A percentile compares a stretch with the other conserved stretches of the same genome.
These are phyloP conservation scores for Acorus gramineus DNA, from an alignment of 106 monocot genomes.

Conservation along the genomic window DNA sequence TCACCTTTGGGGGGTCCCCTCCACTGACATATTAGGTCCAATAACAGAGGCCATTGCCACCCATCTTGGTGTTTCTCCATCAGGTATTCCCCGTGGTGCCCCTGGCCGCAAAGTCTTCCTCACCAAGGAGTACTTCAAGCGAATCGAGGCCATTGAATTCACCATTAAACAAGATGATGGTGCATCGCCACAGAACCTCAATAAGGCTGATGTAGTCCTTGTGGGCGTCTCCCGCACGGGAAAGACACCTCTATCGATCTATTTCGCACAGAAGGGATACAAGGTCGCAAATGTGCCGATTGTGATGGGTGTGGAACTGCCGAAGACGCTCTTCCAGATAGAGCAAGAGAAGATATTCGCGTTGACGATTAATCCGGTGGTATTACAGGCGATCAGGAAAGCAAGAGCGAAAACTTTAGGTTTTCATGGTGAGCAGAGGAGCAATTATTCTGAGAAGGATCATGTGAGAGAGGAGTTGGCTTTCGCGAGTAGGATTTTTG, in stretches of 20 bases:
- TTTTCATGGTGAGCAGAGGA: slow-evolving; percentile 28
- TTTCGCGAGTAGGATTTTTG: slow-evolving; percentile 53
- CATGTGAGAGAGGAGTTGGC: slow-evolving; percentile 66
- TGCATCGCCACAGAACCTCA: slow-evolving; percentile 54
- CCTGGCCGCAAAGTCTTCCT: slow-evolving; percentile 40
- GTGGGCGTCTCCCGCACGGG: slow-evolving; percentile 85
- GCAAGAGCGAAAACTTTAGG: slow-evolving; percentile 68
- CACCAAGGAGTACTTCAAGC: slow-evolving; percentile 61
- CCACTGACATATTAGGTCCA: slow-evolving; percentile 57
- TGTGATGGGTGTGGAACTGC: slow-evolving; percentile 69
- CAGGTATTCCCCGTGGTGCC: slow-evolving; percentile 71
- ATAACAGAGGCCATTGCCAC: slow-evolving; percentile 76
- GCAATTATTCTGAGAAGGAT: slow-evolving; percentile 83
- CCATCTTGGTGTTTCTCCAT: slow-evolving; percentile 77
- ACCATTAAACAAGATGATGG: slow-evolving; percentile 97
- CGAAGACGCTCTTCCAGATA: slow-evolving; percentile 56
- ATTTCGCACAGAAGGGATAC: slow-evolving; percentile 86
- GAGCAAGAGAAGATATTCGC: slow-evolving; percentile 75
- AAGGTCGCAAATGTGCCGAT: slow-evolving; percentile 89
- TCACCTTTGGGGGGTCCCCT: slow-evolving; percentile 55
- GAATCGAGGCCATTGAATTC: slow-evolving; percentile 90
- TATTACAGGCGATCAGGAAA: slow-evolving; percentile 75
- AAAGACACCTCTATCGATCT: slow-evolving; percentile 85
- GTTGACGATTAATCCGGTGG: slow-evolving; percentile 63
- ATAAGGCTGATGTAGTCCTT: slow-evolving; percentile 53